These are phyloP conservation scores for Sisymbrium altissimum DNA, from an alignment of 345 rosid species.

Conservation along the genomic window DNA sequence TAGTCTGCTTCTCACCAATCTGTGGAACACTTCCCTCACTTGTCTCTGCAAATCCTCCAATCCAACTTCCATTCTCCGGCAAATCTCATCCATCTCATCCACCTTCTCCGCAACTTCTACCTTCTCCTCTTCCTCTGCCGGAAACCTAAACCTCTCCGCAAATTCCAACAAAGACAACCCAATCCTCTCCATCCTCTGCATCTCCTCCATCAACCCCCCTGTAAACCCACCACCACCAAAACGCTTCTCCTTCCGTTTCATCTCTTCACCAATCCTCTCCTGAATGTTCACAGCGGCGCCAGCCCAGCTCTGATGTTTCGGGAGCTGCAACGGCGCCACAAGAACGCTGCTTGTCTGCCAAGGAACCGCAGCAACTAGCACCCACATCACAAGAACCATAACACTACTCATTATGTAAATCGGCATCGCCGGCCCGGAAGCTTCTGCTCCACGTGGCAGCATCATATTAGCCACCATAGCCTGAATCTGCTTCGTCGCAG, in stretches of 20 bases:
- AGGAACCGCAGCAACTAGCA: slow-evolving; percentile 74
- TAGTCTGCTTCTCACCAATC: slow-evolving; percentile 75
- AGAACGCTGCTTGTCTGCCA: slow-evolving; percentile 80
- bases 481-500: slow-evolving; percentile 88
- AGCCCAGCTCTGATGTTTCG: slow-evolving; percentile 76
- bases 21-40: slow-evolving; percentile 81
- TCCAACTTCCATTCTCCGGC: slow-evolving; percentile 73
- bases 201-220: slow-evolving; percentile 69
- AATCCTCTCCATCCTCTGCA: slow-evolving; percentile 75
- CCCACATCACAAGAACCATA: slow-evolving; percentile 67
- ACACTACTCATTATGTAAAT: slow-evolving; percentile 65
- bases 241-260: slow-evolving; percentile 92
- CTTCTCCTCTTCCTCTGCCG: slow-evolving; percentile 52
- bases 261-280: slow-evolving; percentile 83
- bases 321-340: slow-evolving; percentile 59
- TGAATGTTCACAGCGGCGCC: slow-evolving; percentile 53
- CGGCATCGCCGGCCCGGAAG: slow-evolving; percentile 48
- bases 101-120: slow-evolving; percentile 44
- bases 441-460: slow-evolving; percentile 68
- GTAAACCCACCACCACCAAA: slow-evolving; percentile 33
- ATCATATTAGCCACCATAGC: slow-evolving; percentile 60
- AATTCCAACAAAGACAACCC: slow-evolving; percentile 60
- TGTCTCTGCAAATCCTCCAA: slow-evolving; percentile 76
- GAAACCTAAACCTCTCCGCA: slow-evolving; percentile 58
- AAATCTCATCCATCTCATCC: slow-evolving; percentile 65